Percentiles rank a stretch among this genome's conserved stretches.
Conservation (phyloP, 306 rosid genomes). For the Medicago arabica region DNA sequence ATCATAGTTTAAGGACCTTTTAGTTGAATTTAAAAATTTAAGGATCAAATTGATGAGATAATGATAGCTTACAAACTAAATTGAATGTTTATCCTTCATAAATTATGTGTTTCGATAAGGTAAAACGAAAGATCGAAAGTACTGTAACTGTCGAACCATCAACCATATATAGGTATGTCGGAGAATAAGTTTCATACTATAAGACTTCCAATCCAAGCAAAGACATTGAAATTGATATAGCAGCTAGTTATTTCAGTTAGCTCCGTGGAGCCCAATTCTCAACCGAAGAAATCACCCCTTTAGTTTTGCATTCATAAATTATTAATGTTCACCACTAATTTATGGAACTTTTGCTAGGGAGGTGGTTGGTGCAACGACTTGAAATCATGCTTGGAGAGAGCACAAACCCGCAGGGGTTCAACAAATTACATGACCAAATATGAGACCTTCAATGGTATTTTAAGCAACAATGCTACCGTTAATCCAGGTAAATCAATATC, state of each 20-base stretch:
- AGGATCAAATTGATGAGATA: too few species aligned
- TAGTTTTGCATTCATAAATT: conserved; percentile 15
- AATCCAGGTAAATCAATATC: conserved; percentile 68
- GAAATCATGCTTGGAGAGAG: conserved; percentile 80
- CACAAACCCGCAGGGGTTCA: conserved; percentile 77
- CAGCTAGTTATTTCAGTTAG: conserved; percentile 33
- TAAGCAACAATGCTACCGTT: conserved; percentile 75
- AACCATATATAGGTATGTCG: conserved; percentile 9
- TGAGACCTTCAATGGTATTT: conserved; percentile 78
- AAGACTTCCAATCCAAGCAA: conserved; percentile 49
- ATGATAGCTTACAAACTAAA: too few species aligned
- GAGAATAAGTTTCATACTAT: conserved; percentile 28
- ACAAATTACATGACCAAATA: conserved; percentile 70
- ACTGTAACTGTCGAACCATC: not conserved
- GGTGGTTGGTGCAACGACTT: conserved; percentile 98
- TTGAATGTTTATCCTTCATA: too few species aligned
- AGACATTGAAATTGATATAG: conserved; percentile 17
- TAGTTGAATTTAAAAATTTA: too few species aligned
- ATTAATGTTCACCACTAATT: conserved; percentile 12
- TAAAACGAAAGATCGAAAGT: conserved; percentile 32
- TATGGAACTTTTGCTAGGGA: conserved; percentile 59
- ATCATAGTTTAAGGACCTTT: too few species aligned
- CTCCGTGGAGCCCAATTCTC: conserved; percentile 42
- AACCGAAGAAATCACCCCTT: conserved; percentile 12
- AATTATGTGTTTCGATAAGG: conserved; percentile 1